Evolutionary conservation across 805 yeast species (phyloP).

Genomic region (Teunomyces stri): DNA sequence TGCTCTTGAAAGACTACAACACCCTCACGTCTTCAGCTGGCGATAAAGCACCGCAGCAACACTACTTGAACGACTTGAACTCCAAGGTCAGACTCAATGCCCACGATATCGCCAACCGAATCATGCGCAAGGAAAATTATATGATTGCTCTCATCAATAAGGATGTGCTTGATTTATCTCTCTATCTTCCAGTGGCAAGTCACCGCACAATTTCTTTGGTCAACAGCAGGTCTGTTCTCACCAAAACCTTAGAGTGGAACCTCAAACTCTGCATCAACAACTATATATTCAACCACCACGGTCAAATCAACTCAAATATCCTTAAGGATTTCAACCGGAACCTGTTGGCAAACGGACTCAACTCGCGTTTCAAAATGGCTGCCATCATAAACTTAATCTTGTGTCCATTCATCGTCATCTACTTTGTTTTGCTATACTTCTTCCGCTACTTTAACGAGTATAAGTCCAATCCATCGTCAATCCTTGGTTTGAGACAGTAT

Average conservation of each 20-base stretch:
- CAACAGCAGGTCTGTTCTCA: constrained; percentile 41
- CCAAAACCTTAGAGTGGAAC: constrained; percentile 94
- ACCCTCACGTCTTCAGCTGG: constrained; percentile 53
- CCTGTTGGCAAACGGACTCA: constrained; percentile 63
- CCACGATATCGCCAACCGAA: constrained; percentile 90
- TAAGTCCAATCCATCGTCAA: constrained; percentile 78
- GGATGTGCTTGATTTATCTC: constrained; percentile 63
- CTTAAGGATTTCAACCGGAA: constrained; percentile 70
- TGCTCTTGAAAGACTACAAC: constrained; percentile 76
- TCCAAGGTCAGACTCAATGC: constrained; percentile 81
- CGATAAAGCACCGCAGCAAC: constrained; percentile 17
- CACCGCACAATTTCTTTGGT: constrained; percentile 2
- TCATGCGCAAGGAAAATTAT: constrained; percentile 94
- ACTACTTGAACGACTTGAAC: constrained; percentile 50
- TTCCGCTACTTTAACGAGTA: constrained; percentile 91
- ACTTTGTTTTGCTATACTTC: constrained; percentile 79
- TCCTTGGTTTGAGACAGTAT: constrained; percentile 71
- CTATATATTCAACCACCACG: constrained; percentile 77
- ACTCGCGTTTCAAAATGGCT: constrained; percentile 80
- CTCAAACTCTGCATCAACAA: constrained; percentile 84
- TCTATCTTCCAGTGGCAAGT: constrained; percentile 22
- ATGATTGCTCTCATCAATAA: constrained; percentile 86
- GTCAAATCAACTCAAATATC: constrained; percentile 72
- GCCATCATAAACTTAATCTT: constrained; percentile 79
- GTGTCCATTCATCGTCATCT: constrained; percentile 83